A percentile compares a stretch with the other conserved stretches of the same genome.
Conservation (phyloP, 208 protist genomes). For the Entamoeba moshkovskii region DNA sequence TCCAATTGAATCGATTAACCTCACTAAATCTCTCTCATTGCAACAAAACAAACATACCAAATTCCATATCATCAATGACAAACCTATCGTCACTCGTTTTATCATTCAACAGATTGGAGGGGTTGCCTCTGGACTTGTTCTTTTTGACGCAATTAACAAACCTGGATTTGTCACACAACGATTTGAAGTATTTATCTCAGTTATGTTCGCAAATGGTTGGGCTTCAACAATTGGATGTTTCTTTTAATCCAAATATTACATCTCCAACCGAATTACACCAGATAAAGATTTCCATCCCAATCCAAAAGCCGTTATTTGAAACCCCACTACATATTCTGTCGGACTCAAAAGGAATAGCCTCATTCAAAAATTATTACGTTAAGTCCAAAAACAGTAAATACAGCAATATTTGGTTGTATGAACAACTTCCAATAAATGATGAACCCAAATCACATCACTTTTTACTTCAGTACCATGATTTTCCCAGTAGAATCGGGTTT, state of each 20-base stretch:
- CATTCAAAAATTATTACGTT: not conserved
- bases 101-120: not conserved
- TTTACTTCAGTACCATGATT: not conserved
- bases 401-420: not conserved
- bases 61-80: not conserved
- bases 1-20: not conserved
- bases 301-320: not conserved
- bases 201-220: not conserved
- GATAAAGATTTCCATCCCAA: too few species aligned
- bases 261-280: too few species aligned
- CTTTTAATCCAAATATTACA: not conserved
- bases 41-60: not conserved
- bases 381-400: not conserved
- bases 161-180: not conserved
- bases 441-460: not conserved
- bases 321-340: not conserved
- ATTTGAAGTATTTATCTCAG: not conserved
- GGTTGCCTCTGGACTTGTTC: not conserved
- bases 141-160: not conserved
- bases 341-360: not conserved
- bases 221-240: not conserved
- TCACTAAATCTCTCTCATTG: not conserved
- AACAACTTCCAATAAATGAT: not conserved
- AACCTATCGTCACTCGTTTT: not conserved
- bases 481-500: not conserved